These are phyloP conservation scores for Terana coerulea DNA, from an alignment of 768 basidiomycete species.

Conservation along the genomic window DNA sequence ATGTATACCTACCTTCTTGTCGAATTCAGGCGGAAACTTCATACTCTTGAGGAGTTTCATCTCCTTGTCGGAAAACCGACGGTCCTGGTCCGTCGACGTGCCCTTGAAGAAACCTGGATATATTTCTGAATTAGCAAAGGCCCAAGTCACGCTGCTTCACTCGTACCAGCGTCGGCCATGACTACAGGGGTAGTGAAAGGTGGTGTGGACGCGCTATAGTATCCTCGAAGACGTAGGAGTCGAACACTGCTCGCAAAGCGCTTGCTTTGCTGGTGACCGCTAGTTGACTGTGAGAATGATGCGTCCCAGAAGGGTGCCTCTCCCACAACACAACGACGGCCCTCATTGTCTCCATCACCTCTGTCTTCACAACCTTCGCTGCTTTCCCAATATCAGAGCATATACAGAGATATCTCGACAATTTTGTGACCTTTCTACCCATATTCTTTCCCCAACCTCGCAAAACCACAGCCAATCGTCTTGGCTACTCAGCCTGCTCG, in stretches of 20 bases:
- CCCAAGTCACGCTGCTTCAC: too few species aligned
- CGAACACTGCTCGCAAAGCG: too few species aligned
- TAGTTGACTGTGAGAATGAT: not conserved
- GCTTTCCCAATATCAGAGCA: too few species aligned
- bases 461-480: too few species aligned
- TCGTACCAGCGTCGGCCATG: slow-evolving; percentile 29
- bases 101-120: slow-evolving; percentile 77
- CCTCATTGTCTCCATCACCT: not conserved
- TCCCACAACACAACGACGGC: not conserved
- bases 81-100: slow-evolving; percentile 86
- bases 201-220: not conserved
- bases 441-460: too few species aligned
- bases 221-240: not conserved
- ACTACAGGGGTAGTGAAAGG: not conserved
- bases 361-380: not conserved
- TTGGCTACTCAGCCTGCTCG: too few species aligned
- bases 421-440: too few species aligned
- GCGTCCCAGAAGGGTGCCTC: not conserved
- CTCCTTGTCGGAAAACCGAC: slow-evolving; percentile 94
- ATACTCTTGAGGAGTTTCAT: slow-evolving; percentile 81
- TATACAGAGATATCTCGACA: too few species aligned
- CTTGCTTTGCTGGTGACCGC: not conserved
- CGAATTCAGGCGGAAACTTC: slow-evolving; percentile 89
- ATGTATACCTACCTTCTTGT: slow-evolving; percentile 61
- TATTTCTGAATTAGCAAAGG: not conserved